These are phyloP conservation scores for Mycena latifolia DNA, from an alignment of 768 basidiomycete genomes.

Conservation along the genomic window DNA sequence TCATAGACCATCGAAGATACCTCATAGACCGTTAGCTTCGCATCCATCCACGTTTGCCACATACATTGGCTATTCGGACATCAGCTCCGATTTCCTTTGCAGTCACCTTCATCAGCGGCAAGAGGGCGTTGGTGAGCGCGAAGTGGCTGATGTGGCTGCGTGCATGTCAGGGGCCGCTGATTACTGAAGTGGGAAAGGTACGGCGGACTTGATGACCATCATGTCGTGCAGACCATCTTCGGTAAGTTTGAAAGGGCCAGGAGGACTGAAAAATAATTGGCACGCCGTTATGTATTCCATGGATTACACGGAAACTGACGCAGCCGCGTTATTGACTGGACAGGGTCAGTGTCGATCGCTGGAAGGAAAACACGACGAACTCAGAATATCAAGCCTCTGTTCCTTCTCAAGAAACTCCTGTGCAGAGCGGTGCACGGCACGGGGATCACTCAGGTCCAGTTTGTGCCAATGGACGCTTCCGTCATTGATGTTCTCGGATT, in stretches of 20 bases:
- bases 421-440: constrained; percentile 47
- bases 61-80: constrained; percentile 46
- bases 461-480: constrained; percentile 51
- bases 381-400: constrained; percentile 54
- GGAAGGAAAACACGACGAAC: constrained; percentile 40
- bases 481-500: constrained; percentile 45
- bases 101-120: constrained; percentile 3
- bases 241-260: constrained; percentile 21
- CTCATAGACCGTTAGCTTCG: neutral
- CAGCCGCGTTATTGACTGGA: constrained; percentile 42
- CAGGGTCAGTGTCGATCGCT: neutral
- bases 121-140: neutral
- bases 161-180: neutral
- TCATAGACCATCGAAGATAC: neutral
- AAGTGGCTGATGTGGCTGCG: constrained; percentile 56
- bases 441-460: constrained; percentile 55
- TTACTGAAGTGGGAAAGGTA: neutral
- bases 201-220: constrained; percentile 39
- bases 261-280: neutral
- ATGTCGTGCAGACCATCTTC: constrained; percentile 28
- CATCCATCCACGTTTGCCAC: constrained; percentile 21
- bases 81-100: neutral
- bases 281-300: neutral
- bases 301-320: constrained; percentile 33
- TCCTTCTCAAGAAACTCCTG: constrained; percentile 53